A percentile compares a stretch with the other conserved stretches of the same genome.
Evolutionary conservation across 2,329 filamentous ascomycete species (phyloP).

Genomic region (Nannizzia gypsea): DNA sequence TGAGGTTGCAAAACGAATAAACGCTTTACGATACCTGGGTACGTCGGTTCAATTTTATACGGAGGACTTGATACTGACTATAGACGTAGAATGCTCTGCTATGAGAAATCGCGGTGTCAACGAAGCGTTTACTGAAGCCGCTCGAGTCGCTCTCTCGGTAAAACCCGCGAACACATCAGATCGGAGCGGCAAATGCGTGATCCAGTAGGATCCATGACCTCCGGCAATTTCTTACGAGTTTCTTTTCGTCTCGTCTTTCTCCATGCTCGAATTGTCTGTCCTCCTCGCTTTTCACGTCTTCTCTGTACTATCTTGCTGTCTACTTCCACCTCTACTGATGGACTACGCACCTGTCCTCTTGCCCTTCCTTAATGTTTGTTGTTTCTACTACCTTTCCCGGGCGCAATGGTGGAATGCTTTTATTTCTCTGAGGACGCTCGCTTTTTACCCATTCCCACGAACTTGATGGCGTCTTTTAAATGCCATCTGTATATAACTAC

Average conservation of each 20-base stretch:
- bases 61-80: background rate
- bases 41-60: conserved; percentile 18
- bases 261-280: background rate
- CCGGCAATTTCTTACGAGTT: conserved; percentile 1
- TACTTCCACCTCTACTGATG: background rate
- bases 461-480: background rate
- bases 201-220: conserved; percentile 21
- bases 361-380: background rate
- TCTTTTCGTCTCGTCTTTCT: background rate
- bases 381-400: background rate
- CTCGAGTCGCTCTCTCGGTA: conserved; percentile 67
- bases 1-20: conserved; percentile 81
- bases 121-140: conserved; percentile 95
- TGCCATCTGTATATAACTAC: background rate
- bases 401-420: background rate
- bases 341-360: background rate
- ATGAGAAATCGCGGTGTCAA: conserved; percentile 98
- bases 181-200: conserved; percentile 25
- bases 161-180: conserved; percentile 29
- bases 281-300: background rate
- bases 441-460: background rate
- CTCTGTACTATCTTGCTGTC: background rate
- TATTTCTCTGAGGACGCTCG: background rate
- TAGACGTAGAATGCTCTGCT: conserved; percentile 80
- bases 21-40: conserved; percentile 82